phyloP scores from a whole-genome alignment of 495 filamentous ascomycete genomes.

The Podospora bellae-mahoneyi region DNA sequence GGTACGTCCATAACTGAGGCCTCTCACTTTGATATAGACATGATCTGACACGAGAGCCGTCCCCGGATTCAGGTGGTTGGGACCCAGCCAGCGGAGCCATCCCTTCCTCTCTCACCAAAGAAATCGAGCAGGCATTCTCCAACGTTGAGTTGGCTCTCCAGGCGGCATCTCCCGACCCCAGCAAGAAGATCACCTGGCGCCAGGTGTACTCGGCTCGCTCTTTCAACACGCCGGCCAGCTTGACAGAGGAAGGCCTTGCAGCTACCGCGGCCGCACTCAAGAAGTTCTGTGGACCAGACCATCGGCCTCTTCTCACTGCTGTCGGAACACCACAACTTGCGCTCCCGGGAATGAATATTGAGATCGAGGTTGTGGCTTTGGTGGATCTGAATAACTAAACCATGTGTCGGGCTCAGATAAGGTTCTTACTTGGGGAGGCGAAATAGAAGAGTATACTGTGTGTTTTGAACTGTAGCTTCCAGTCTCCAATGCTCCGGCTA shows the following conservation, averaged over 20 bases:
- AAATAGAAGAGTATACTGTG: too few relatives aligned
- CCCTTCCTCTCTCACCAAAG: slow-evolving; percentile 5
- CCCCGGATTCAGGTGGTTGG: slow-evolving; percentile 16
- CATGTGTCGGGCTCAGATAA: too few relatives aligned
- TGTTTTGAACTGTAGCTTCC: too few relatives aligned
- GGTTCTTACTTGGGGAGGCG: too few relatives aligned
- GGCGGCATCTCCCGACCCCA: slow-evolving; percentile 7
- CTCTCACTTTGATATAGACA: not conserved
- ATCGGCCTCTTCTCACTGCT: slow-evolving; percentile 20
- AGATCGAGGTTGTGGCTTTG: slow-evolving; percentile 19
- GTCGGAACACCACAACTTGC: slow-evolving; percentile 19
- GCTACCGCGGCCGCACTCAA: slow-evolving; percentile 10
- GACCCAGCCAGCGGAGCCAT: slow-evolving; percentile 16
- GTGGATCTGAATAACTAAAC: not conserved
- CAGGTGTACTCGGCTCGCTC: slow-evolving; percentile 18
- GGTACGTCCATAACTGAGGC: slow-evolving; percentile 1
- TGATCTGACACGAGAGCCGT: not conserved
- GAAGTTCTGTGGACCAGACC: slow-evolving; percentile 18
- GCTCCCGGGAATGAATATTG: slow-evolving; percentile 19
- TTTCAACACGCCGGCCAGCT: slow-evolving; percentile 11
- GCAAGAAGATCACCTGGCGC: slow-evolving; percentile 7
- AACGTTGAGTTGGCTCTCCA: slow-evolving; percentile 19
- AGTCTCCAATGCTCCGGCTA: not conserved
- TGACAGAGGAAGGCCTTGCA: slow-evolving; percentile 13
- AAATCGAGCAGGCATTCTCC: slow-evolving; percentile 21